Conservation (phyloP, 2,329 filamentous ascomycete species). For the Aspergillus novofumigatus region DNA sequence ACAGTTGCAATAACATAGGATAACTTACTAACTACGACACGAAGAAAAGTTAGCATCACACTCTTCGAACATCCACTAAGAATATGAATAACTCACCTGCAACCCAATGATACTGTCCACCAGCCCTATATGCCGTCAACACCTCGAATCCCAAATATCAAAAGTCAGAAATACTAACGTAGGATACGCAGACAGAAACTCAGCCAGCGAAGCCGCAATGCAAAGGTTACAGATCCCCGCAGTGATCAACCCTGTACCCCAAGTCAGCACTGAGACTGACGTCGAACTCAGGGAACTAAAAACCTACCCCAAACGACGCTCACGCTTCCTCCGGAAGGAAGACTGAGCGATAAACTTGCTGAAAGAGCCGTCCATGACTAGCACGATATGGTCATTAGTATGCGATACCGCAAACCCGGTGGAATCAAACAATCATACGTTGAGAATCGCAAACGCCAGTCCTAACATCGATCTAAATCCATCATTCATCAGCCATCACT, state of each 20-base stretch:
- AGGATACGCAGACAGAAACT: constrained; percentile 64
- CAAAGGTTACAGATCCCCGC: constrained; percentile 67
- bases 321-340: constrained; percentile 67
- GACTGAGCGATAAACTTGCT: constrained; percentile 54
- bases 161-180: constrained; percentile 31
- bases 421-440: constrained; percentile 31
- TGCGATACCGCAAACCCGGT: background rate
- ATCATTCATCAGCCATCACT: background rate
- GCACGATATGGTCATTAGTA: background rate
- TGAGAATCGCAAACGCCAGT: constrained; percentile 60
- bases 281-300: background rate
- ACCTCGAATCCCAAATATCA: background rate
- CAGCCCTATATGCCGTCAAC: constrained; percentile 37
- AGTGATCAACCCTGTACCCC: constrained; percentile 43
- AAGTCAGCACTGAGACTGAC: background rate
- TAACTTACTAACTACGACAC: constrained; percentile 34
- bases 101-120: constrained; percentile 69
- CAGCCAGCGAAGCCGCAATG: constrained; percentile 64
- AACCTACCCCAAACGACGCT: constrained; percentile 68
- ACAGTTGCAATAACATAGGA: constrained; percentile 4
- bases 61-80: background rate
- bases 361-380: constrained; percentile 59
- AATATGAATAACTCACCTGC: constrained; percentile 40
- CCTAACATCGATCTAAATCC: constrained; percentile 52
- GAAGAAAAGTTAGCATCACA: constrained; percentile 1